A percentile compares a stretch with the other conserved stretches of the same genome.
phyloP scores from a whole-genome alignment of 129 eudicot species.

The Arctium minus region DNA sequence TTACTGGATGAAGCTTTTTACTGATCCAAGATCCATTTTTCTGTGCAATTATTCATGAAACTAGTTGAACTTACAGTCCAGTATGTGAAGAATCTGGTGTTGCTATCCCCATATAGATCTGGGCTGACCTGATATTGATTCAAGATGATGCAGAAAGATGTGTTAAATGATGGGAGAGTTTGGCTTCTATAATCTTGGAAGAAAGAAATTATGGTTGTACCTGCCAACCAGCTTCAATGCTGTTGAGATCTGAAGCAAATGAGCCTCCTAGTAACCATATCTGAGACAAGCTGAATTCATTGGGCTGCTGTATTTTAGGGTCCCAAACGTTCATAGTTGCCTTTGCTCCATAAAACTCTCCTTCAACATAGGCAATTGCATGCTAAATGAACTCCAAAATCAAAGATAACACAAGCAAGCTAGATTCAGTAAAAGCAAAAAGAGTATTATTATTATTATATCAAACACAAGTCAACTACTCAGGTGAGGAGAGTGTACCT shows the following conservation, averaged over 20 bases:
- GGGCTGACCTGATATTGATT: conserved; percentile 71
- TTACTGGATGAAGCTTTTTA: neutral
- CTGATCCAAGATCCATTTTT: neutral
- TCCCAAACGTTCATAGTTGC: conserved; percentile 94
- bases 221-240: conserved; percentile 99
- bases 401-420: conserved; percentile 29
- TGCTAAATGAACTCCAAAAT: conserved; percentile 64
- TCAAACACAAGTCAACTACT: conserved; percentile 9
- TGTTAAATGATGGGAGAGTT: neutral
- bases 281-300: conserved; percentile 86
- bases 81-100: conserved; percentile 89
- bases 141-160: neutral
- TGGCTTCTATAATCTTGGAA: neutral
- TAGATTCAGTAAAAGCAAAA: conserved; percentile 13
- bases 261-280: conserved; percentile 87
- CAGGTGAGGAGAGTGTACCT: conserved; percentile 36
- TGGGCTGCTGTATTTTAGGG: conserved; percentile 72
- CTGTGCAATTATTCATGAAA: neutral
- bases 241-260: conserved; percentile 78
- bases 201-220: conserved; percentile 18
- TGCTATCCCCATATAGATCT: conserved; percentile 84
- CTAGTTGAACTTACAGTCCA: conserved; percentile 76
- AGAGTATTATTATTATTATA: neutral
- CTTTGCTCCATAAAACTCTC: conserved; percentile 84
- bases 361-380: conserved; percentile 94